Evolutionary conservation across 345 rosid species (phyloP).

Genomic region (Pseudoturritis turrita): DNA sequence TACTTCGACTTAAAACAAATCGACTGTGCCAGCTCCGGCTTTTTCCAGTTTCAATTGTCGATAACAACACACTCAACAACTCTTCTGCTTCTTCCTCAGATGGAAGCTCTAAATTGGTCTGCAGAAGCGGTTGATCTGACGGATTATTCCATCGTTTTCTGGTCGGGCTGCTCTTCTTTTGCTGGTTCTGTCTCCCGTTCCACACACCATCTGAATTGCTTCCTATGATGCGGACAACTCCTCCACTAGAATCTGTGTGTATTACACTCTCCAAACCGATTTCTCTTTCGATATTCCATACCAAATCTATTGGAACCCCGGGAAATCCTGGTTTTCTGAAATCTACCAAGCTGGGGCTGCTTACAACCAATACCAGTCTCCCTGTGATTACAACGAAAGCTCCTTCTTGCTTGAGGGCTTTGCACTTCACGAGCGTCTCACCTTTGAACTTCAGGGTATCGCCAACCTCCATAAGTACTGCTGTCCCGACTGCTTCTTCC

Average conservation of each 20-base stretch:
- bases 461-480: slow-evolving; percentile 60
- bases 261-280: slow-evolving; percentile 67
- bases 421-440: slow-evolving; percentile 60
- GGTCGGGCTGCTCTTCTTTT: slow-evolving; percentile 44
- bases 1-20: slow-evolving; percentile 52
- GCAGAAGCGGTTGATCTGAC: slow-evolving; percentile 63
- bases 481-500: slow-evolving; percentile 88
- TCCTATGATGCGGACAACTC: slow-evolving; percentile 67
- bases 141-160: slow-evolving; percentile 48
- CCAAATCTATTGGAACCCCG: slow-evolving; percentile 61
- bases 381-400: slow-evolving; percentile 59
- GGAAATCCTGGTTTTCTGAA: slow-evolving; percentile 56
- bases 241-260: slow-evolving; percentile 50
- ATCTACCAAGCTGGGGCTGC: slow-evolving; percentile 63
- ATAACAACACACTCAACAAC: slow-evolving; percentile 46
- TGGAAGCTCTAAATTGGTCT: slow-evolving; percentile 59
- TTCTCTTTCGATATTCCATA: slow-evolving; percentile 74
- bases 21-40: slow-evolving; percentile 50
- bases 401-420: slow-evolving; percentile 68
- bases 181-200: slow-evolving; percentile 54
- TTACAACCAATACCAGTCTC: slow-evolving; percentile 54
- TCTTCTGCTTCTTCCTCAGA: slow-evolving; percentile 51
- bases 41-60: slow-evolving; percentile 59
- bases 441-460: slow-evolving; percentile 60
- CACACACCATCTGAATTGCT: slow-evolving; percentile 59